phyloP scores from a whole-genome alignment of 768 basidiomycete genomes.

The Ramaria sp. region DNA sequence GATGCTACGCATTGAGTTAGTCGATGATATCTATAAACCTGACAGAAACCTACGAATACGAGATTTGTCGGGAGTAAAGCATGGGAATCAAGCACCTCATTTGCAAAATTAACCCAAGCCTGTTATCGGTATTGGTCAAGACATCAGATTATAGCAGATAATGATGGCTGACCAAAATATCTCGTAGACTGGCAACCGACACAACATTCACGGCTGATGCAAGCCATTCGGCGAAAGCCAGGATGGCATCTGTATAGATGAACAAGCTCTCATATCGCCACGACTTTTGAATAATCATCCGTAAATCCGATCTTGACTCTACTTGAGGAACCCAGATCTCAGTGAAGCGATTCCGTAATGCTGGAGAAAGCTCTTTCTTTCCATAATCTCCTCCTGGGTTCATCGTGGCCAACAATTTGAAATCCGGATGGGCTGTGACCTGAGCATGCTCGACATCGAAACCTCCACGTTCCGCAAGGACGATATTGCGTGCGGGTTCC shows the following conservation, averaged over 20 bases:
- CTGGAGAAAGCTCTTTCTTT: slow-evolving; percentile 97
- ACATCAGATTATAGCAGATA: not conserved
- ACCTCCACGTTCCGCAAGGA: slow-evolving; percentile 89
- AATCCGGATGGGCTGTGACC: slow-evolving; percentile 52
- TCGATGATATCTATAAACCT: not conserved
- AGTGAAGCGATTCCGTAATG: slow-evolving; percentile 93
- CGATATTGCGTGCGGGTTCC: slow-evolving; percentile 80
- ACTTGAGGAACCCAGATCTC: slow-evolving; percentile 97
- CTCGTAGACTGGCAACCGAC: slow-evolving; percentile 68
- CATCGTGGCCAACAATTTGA: slow-evolving; percentile 96
- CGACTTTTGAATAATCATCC: slow-evolving; percentile 60
- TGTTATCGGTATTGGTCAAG: slow-evolving; percentile 19
- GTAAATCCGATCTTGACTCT: slow-evolving; percentile 59
- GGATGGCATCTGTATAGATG: slow-evolving; percentile 45
- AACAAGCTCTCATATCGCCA: slow-evolving; percentile 53
- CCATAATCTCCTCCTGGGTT: slow-evolving; percentile 99
- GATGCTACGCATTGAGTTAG: slow-evolving; percentile 42
- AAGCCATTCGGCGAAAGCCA: slow-evolving; percentile 82
- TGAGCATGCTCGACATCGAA: slow-evolving; percentile 54
- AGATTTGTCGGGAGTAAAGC: slow-evolving; percentile 29
- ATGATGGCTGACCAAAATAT: slow-evolving; percentile 59
- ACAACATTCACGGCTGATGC: slow-evolving; percentile 46
- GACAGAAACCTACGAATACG: slow-evolving; percentile 51
- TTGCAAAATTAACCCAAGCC: slow-evolving; percentile 92
- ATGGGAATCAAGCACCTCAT: slow-evolving; percentile 35